phyloP scores from a whole-genome alignment of 352 stramenopile species.

The Blastocystis sp. region DNA sequence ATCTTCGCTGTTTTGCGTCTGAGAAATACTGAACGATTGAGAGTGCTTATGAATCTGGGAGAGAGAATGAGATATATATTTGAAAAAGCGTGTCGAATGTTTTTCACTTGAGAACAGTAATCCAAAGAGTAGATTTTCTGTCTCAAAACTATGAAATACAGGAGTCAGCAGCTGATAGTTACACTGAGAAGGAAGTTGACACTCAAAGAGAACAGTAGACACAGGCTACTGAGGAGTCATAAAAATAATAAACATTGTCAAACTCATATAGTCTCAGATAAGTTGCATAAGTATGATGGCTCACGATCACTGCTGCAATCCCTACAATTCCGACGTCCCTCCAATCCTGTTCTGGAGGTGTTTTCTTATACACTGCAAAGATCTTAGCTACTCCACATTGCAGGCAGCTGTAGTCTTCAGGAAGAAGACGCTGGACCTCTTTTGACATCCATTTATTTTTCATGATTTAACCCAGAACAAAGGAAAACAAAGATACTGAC shows the following conservation, averaged over 20 bases:
- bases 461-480: not conserved
- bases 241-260: not conserved
- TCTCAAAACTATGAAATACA: constrained; percentile 48
- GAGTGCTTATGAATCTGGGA: not conserved
- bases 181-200: constrained; percentile 34
- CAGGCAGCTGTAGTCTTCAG: constrained; percentile 1
- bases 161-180: constrained; percentile 38
- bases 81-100: constrained; percentile 27
- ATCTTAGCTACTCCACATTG: constrained; percentile 49
- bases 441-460: constrained; percentile 57
- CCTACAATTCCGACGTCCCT: constrained; percentile 12
- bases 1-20: not conserved
- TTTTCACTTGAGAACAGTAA: constrained; percentile 38
- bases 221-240: not conserved
- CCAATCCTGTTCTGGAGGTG: not conserved
- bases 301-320: not conserved
- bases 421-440: constrained; percentile 26
- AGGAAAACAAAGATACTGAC: not conserved
- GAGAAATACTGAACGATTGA: not conserved
- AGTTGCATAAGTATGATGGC: not conserved
- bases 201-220: constrained; percentile 52
- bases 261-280: constrained; percentile 56
- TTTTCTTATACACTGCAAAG: constrained; percentile 34
- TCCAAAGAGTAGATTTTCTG: constrained; percentile 2
- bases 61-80: constrained; percentile 19